Evolutionary conservation across 495 filamentous ascomycete species (phyloP), one percentile per base, ranked within the genome.

Genomic region (Pyrenula massariospora): DNA sequence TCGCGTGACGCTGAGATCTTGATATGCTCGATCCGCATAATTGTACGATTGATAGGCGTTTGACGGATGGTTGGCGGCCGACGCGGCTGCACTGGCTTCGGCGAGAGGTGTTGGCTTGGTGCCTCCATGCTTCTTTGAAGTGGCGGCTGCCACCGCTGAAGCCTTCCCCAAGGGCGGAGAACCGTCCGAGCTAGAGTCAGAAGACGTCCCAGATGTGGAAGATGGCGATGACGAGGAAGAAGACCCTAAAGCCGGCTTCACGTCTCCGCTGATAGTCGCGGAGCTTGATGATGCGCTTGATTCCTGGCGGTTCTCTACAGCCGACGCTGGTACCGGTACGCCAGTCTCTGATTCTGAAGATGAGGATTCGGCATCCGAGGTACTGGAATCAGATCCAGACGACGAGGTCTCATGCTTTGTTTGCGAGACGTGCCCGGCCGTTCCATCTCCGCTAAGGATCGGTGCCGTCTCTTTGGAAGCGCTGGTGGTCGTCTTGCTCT

Each of bases 1-100:
- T 66, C 85, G 89, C 23, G 92, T 96, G 22, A 95, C 81, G 24
- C 85, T 88, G 53, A 99, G 71, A 67, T 96, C 92, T 57, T 86
- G 78, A 62, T 87, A 87, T 31, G 94, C 94, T 54, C 83, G 83
- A 54, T 92, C 84, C 3, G 91, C 91, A 66, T 96, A 99, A 42
- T 89, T 89, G 62, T 95, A 89, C 2, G 82, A 70, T 25, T 86
- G 76, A 66, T 91, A 96, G 2, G 78, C 77, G 71, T 93, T 96
- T 22, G 73, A 77, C 0, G 75, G 66, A 56, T 84, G 77, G 50
- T 77, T 65, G 25, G 69, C 64, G 12, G 72, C 68, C 19, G n/a
- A 24, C 20, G 50, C 19, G 52, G 67, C 60, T 21, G 59, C 64
- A 65, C 78, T 84, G 53, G 77, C 67, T 59, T 65, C 64, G 59